These are phyloP conservation scores for Colletotrichum sp. DNA, from an alignment of 2,329 filamentous ascomycete species.

Conservation along the genomic window DNA sequence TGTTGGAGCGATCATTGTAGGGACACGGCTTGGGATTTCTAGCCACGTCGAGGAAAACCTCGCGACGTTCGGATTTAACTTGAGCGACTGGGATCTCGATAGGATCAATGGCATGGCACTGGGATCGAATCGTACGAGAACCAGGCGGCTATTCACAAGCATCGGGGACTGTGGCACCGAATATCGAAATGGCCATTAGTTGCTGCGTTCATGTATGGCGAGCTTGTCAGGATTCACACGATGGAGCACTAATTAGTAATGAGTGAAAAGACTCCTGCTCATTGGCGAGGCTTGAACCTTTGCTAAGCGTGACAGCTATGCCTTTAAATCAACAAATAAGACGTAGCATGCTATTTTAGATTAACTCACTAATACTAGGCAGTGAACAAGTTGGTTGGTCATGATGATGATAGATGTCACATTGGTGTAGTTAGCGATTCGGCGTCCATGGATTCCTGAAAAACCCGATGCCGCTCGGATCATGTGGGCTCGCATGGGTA, in stretches of 20 bases:
- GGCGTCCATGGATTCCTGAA: not conserved
- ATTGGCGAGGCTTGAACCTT: not conserved
- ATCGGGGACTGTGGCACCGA: not conserved
- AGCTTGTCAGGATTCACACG: not conserved
- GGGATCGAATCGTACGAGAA: not conserved
- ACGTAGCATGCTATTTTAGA: not conserved
- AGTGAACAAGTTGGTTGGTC: not conserved
- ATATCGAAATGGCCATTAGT: not conserved
- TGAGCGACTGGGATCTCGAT: not conserved
- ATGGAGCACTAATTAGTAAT: not conserved
- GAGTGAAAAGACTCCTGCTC: not conserved
- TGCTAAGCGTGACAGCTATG: not conserved
- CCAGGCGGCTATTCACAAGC: not conserved
- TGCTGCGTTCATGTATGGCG: not conserved
- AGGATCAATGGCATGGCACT: not conserved
- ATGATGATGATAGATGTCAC: not conserved
- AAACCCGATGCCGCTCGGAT: not conserved
- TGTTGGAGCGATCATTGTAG: not conserved
- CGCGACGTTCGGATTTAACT: not conserved
- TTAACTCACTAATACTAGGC: not conserved
- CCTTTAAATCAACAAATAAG: not conserved
- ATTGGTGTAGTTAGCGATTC: not conserved
- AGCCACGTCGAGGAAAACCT: not conserved
- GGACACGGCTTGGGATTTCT: not conserved
- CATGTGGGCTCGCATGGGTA: not conserved